Evolutionary conservation across 352 stramenopile genomes (phyloP).

Genomic region (Phytophthora multivora): DNA sequence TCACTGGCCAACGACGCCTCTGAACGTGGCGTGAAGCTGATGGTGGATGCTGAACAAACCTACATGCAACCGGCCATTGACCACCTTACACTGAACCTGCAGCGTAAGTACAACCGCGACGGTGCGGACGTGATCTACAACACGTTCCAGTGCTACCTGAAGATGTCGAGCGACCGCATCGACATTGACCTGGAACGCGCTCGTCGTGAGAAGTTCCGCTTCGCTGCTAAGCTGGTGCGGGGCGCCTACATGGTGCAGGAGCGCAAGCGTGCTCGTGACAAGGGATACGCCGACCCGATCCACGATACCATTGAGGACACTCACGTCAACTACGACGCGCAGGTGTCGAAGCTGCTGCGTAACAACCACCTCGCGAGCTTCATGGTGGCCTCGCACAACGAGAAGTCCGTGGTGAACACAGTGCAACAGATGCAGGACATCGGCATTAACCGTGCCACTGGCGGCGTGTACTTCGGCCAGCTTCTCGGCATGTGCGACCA

Average conservation of each 20-base stretch:
- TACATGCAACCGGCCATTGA: conserved; percentile 99
- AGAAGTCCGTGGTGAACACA: conserved; percentile 93
- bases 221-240: conserved; percentile 97
- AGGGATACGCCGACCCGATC: conserved; percentile 91
- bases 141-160: conserved; percentile 99
- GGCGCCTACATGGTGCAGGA: conserved; percentile 99
- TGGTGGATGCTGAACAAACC: conserved; percentile 98
- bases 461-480: conserved; percentile 96
- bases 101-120: conserved; percentile 91
- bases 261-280: conserved; percentile 86
- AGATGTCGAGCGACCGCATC: conserved; percentile 89
- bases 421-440: conserved; percentile 92
- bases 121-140: conserved; percentile 94
- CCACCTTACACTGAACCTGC: conserved; percentile 87
- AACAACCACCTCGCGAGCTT: conserved; percentile 91
- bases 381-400: conserved; percentile 98
- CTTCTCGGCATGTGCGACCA: conserved; percentile 98
- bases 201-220: conserved; percentile 91
- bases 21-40: conserved; percentile 89
- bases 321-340: conserved; percentile 93
- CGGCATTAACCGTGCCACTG: conserved; percentile 72
- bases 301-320: conserved; percentile 94
- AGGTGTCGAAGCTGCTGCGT: conserved; percentile 90
- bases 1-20: conserved; percentile 73
- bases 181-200: conserved; percentile 93